Base-by-base conservation (phyloP, 2,329 filamentous ascomycete genomes). In the Claviceps humidiphila region DNA sequence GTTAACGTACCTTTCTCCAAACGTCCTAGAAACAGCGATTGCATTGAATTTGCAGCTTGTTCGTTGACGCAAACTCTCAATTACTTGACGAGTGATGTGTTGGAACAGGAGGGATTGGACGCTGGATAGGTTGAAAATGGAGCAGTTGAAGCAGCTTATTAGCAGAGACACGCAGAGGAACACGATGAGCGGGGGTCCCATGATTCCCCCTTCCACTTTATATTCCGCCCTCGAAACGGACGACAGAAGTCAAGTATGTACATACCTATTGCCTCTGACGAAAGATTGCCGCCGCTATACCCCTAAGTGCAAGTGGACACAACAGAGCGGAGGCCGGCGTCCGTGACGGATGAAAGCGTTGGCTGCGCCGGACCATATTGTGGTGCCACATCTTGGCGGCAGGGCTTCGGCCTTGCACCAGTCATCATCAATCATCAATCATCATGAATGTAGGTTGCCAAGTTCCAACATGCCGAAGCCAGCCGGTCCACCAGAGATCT, bases 221-320 rank as follows among this genome's bases (percentile, higher is more conserved):
- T 52, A 49, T 41, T 51, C 48, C 48, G 47, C 50, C 46, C 49
- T 50, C 49, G 45, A 48, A 45, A 44, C 17, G 43, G 49, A 47
- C 34, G 42, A 53, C 34, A 48, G 52, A 51, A 53, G 47, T 40
- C 47, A 38, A 38, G 14, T 51, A 7, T 13, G 13, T 7, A 34
- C 20, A 20, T 16, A n/a, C 3, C 39, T 40, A 7, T 26, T 24
- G 41, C 26, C 34, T 46, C 47, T 41, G 53, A 54, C 53, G 34
- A 53, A 34, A 46, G 51, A 43, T 52, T 55, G 52, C 42, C 54
- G 58, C 59, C 60, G 65, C 74, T 77, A 76, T 72, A 72, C 75
- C 74, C 72, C 72, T 77, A 77, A 77, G 74, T 74, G 74, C 74
- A 77, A 73, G 73, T 77, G 64, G 65, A 70, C 65, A 67, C 71